These are phyloP conservation scores for Gardenia jasminoides DNA, from an alignment of 257 asterid genomes.

Conservation along the genomic window DNA sequence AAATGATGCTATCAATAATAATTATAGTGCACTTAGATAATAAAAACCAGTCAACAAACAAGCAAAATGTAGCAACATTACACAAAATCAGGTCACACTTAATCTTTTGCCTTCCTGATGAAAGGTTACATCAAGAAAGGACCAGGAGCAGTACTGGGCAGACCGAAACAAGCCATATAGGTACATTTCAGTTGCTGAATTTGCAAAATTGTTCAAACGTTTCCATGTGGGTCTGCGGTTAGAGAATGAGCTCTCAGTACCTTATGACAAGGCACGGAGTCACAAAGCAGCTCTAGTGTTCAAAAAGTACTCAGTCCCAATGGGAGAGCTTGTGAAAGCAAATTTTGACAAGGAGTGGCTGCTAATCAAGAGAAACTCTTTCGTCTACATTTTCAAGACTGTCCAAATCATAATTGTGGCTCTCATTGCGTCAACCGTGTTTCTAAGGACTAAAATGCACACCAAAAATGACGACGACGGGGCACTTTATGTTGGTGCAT, in stretches of 20 bases:
- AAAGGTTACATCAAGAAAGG: slow-evolving; percentile 70
- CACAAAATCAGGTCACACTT: background rate
- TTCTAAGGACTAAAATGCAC: slow-evolving; percentile 52
- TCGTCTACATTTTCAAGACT: slow-evolving; percentile 62
- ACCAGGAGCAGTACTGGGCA: slow-evolving; percentile 71
- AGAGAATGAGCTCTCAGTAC: slow-evolving; percentile 55
- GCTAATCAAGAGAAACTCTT: slow-evolving; percentile 60
- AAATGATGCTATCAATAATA: too few species aligned
- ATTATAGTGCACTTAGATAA: too few species aligned
- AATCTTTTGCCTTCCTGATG: background rate
- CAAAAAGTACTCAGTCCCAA: slow-evolving; percentile 39
- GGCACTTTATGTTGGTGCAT: slow-evolving; percentile 50
- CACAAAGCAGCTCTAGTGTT: slow-evolving; percentile 47
- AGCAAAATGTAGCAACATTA: background rate
- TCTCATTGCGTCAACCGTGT: slow-evolving; percentile 59
- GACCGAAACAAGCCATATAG: slow-evolving; percentile 40
- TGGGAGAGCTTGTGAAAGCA: slow-evolving; percentile 48
- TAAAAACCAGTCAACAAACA: too few species aligned
- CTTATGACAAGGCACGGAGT: slow-evolving; percentile 36
- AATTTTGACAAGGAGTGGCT: slow-evolving; percentile 71
- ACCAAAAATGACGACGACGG: slow-evolving; percentile 46
- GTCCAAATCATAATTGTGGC: slow-evolving; percentile 60
- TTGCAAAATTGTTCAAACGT: slow-evolving; percentile 36
- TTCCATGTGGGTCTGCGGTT: slow-evolving; percentile 59
- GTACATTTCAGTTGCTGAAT: slow-evolving; percentile 45